These are phyloP conservation scores for Puccinia hordei DNA, from an alignment of 1,284 basidiomycete species.

Conservation along the genomic window DNA sequence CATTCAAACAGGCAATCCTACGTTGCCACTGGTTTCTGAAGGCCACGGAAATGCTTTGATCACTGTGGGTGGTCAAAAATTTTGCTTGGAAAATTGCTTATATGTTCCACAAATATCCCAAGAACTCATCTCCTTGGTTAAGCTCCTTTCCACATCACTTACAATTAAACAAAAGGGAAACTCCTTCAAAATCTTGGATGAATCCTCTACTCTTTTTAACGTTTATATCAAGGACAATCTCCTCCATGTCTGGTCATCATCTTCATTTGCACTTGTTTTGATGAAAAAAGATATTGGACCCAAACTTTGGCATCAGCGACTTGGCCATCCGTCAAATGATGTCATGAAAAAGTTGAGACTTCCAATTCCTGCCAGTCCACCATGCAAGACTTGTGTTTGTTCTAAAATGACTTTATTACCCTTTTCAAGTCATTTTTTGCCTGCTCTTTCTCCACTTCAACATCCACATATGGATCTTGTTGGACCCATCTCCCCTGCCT, in stretches of 20 bases:
- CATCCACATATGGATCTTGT: no score
- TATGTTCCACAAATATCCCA: background rate
- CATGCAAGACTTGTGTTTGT: background rate
- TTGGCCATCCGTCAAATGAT: background rate
- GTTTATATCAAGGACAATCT: background rate
- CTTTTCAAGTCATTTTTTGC: background rate
- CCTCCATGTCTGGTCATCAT: no score
- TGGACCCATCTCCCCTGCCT: no score
- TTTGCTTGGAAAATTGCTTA: background rate
- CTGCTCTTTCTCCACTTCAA: background rate
- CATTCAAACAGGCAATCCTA: background rate
- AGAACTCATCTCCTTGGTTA: background rate
- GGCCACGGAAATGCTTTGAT: background rate
- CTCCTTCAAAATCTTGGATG: background rate
- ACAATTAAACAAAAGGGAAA: background rate
- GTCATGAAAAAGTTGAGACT: background rate
- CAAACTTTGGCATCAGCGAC: background rate
- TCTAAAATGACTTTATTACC: conserved; percentile 11
- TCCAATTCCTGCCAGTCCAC: background rate
- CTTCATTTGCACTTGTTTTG: background rate
- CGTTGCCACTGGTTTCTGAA: background rate
- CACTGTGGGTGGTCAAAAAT: background rate
- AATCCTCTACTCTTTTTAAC: background rate
- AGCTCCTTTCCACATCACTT: no score
- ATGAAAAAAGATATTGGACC: background rate